A percentile compares a stretch with the other conserved stretches of the same genome.
Evolutionary conservation across 2,329 filamentous ascomycete species (phyloP).

Genomic region (Aspergillus udagawae): DNA sequence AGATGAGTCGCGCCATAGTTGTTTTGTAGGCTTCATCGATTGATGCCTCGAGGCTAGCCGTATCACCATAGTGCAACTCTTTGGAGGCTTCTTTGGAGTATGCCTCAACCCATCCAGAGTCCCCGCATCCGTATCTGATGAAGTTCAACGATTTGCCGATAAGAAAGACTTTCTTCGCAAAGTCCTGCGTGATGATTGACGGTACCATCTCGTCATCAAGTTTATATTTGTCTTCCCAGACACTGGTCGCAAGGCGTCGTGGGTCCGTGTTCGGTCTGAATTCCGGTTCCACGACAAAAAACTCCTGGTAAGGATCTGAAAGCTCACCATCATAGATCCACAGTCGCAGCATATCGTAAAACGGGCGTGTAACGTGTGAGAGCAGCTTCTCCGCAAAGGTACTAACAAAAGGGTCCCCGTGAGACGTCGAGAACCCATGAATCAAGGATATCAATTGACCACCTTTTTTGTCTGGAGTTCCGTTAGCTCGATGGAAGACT

Average conservation of each 20-base stretch:
- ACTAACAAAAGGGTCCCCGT: slow-evolving; percentile 91
- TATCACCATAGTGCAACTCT: slow-evolving; percentile 88
- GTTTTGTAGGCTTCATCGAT: slow-evolving; percentile 98
- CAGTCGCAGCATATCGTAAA: slow-evolving; percentile 90
- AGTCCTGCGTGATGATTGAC: slow-evolving; percentile 86
- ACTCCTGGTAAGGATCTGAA: slow-evolving; percentile 91
- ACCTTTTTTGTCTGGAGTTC: slow-evolving; percentile 60
- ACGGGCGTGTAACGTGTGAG: slow-evolving; percentile 81
- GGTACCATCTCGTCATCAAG: slow-evolving; percentile 82
- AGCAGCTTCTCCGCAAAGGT: slow-evolving; percentile 88
- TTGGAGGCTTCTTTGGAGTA: slow-evolving; percentile 93
- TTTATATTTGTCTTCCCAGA: slow-evolving; percentile 98
- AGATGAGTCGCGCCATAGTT: slow-evolving; percentile 90
- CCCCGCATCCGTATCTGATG: slow-evolving; percentile 90
- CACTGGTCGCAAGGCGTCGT: slow-evolving; percentile 65
- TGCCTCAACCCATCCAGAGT: slow-evolving; percentile 90
- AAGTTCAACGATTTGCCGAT: slow-evolving; percentile 99
- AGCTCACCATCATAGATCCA: slow-evolving; percentile 99
- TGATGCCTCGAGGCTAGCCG: slow-evolving; percentile 81
- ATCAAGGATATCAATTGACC: slow-evolving; percentile 92
- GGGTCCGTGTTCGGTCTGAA: slow-evolving; percentile 48
- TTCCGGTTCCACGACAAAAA: slow-evolving; percentile 86
- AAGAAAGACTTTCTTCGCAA: slow-evolving; percentile 92
- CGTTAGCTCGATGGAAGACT: slow-evolving; percentile 3
- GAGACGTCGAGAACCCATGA: slow-evolving; percentile 85